A percentile compares a stretch with the other conserved stretches of the same genome.
phyloP scores from a whole-genome alignment of 208 protist genomes.

The Leishmania braziliensis region DNA sequence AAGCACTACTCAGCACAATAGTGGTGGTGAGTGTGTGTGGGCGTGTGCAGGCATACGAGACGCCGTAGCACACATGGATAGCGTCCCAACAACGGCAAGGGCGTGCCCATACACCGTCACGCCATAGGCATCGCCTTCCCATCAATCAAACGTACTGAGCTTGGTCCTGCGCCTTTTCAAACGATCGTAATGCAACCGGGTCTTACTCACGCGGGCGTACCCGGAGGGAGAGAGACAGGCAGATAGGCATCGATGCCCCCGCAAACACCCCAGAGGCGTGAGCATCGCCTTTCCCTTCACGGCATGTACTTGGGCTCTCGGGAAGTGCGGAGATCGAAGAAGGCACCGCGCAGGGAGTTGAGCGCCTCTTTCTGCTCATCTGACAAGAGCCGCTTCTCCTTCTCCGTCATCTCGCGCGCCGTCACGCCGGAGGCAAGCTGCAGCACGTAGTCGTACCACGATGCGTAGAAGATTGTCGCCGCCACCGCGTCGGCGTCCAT shows the following conservation, averaged over 20 bases:
- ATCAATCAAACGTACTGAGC: background rate
- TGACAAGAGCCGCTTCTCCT: conserved; percentile 70
- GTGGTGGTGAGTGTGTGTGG: background rate
- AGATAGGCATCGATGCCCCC: background rate
- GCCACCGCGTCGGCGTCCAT: conserved; percentile 65
- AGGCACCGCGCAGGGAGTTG: conserved; percentile 55
- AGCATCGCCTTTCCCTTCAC: conserved; percentile 7
- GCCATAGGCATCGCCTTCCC: background rate
- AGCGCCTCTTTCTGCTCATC: conserved; percentile 82
- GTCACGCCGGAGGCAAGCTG: conserved; percentile 79
- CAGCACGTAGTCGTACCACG: conserved; percentile 87
- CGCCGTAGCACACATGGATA: background rate
- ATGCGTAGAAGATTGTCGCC: conserved; percentile 76
- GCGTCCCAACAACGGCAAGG: background rate
- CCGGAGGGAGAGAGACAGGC: background rate
- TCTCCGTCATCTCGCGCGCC: conserved; percentile 66
- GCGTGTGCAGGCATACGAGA: background rate
- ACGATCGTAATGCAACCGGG: background rate
- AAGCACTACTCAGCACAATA: background rate
- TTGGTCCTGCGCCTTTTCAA: background rate
- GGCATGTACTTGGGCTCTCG: conserved; percentile 41
- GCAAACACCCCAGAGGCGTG: background rate
- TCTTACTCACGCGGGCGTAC: background rate
- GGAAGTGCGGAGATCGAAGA: conserved; percentile 37
- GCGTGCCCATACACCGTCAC: background rate